phyloP scores from a whole-genome alignment of 176 grass and related monocot genomes.

The Aechmea fasciata region DNA sequence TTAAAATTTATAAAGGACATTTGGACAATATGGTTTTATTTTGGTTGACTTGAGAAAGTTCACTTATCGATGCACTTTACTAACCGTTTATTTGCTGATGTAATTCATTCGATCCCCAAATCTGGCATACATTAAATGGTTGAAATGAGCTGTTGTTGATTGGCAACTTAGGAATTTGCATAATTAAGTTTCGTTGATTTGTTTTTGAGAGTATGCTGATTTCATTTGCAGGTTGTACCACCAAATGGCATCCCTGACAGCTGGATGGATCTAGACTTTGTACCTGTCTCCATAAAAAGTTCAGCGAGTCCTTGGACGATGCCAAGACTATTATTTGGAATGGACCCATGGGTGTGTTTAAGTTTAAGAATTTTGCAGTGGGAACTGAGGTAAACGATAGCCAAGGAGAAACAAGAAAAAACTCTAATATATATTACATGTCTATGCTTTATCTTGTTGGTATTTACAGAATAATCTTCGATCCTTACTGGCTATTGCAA shows the following conservation, averaged over 20 bases:
- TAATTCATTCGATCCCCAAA: no score
- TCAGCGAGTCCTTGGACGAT: conserved; percentile 44
- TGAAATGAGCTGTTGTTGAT: no score
- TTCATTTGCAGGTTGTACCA: conserved; percentile 47
- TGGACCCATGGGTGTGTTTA: conserved; percentile 92
- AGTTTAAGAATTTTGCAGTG: conserved; percentile 84
- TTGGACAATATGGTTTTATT: no score
- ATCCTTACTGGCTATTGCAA: conserved; percentile 56
- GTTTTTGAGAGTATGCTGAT: not conserved
- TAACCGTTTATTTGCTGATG: no score
- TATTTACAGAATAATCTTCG: not conserved
- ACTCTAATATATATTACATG: not conserved
- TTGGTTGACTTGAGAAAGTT: no score
- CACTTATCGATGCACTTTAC: no score
- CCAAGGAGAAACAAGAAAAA: not conserved
- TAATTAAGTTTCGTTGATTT: no score
- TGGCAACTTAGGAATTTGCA: no score
- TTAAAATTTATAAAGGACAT: no score
- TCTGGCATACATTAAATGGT: no score
- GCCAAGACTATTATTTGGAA: conserved; percentile 84
- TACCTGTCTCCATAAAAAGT: conserved; percentile 73
- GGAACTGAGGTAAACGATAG: conserved; percentile 57
- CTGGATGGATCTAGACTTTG: conserved; percentile 97
- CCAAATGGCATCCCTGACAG: conserved; percentile 62
- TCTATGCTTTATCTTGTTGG: no score